A percentile compares a stretch with the other conserved stretches of the same genome.
Evolutionary conservation across 306 rosid genomes (phyloP).

Genomic region (Arachis hypogaea): DNA sequence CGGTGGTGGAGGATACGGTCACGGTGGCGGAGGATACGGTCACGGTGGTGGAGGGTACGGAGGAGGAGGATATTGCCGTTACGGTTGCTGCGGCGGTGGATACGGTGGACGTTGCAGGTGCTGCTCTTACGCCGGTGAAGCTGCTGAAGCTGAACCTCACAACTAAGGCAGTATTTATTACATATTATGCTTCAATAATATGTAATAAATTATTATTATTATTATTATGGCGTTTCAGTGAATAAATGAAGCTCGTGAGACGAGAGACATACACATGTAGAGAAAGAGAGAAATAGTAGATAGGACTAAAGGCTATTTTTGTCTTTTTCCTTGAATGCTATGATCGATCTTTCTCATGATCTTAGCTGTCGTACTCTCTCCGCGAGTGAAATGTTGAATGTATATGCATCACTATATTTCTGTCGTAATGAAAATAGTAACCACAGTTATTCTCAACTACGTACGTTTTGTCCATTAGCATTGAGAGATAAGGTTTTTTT

Average conservation of each 20-base stretch:
- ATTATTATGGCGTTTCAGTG: not conserved
- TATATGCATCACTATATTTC: not conserved
- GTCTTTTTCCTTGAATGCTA: too few relatives aligned
- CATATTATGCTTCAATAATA: too few relatives aligned
- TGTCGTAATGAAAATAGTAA: not conserved
- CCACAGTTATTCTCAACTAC: too few relatives aligned
- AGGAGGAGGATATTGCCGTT: constrained; percentile 45
- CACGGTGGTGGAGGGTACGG: constrained; percentile 6
- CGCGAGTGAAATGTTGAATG: not conserved
- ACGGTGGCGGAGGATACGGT: constrained; percentile 11
- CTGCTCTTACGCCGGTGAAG: constrained; percentile 59
- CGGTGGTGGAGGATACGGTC: constrained; percentile 1
- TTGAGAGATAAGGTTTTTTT: too few relatives aligned
- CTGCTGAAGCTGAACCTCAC: constrained; percentile 38
- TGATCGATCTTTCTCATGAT: too few relatives aligned
- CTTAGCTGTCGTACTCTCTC: too few relatives aligned
- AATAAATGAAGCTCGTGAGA: not conserved
- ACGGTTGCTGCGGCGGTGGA: constrained; percentile 50
- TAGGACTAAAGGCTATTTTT: too few relatives aligned
- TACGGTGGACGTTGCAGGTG: constrained; percentile 49
- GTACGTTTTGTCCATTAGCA: too few relatives aligned
- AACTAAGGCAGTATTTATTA: constrained; percentile 1
- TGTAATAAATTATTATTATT: not conserved
- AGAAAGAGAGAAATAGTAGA: not conserved
- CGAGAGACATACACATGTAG: not conserved